These are phyloP conservation scores for Psilocybe mexicana DNA, from an alignment of 1,284 basidiomycete genomes.

Conservation along the genomic window DNA sequence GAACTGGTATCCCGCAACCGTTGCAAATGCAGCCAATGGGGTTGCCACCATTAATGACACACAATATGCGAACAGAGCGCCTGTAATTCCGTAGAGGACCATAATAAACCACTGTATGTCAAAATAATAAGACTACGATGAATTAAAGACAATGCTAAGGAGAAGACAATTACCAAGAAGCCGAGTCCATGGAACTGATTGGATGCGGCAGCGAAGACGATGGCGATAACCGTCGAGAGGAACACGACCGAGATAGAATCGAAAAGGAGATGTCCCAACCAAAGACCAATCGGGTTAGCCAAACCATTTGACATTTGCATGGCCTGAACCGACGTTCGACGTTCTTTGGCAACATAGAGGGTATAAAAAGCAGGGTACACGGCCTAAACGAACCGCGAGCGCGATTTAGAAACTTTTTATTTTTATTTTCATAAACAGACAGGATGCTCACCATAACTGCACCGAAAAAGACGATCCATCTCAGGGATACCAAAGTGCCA, in stretches of 20 bases:
- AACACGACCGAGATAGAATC: slow-evolving; percentile 49
- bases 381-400: slow-evolving; percentile 38
- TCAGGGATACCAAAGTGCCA: slow-evolving; percentile 59
- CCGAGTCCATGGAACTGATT: slow-evolving; percentile 66
- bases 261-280: slow-evolving; percentile 79
- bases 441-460: slow-evolving; percentile 57
- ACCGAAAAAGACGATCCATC: slow-evolving; percentile 70
- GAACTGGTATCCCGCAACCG: slow-evolving; percentile 74
- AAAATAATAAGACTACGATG: background rate
- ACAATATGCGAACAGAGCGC: slow-evolving; percentile 69
- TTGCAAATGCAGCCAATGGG: slow-evolving; percentile 74
- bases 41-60: slow-evolving; percentile 63
- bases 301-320: slow-evolving; percentile 82
- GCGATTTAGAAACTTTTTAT: background rate
- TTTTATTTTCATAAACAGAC: no score
- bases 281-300: slow-evolving; percentile 68
- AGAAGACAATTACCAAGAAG: background rate
- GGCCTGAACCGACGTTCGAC: slow-evolving; percentile 68
- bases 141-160: background rate
- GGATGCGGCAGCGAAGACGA: slow-evolving; percentile 33
- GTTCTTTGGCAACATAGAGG: slow-evolving; percentile 72
- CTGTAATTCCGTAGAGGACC: slow-evolving; percentile 70
- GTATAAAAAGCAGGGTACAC: slow-evolving; percentile 81
- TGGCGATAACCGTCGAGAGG: slow-evolving; percentile 40
- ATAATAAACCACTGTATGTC: slow-evolving; percentile 65